These are phyloP conservation scores for Candida argentea DNA, from an alignment of 805 yeast species.

Conservation along the genomic window DNA sequence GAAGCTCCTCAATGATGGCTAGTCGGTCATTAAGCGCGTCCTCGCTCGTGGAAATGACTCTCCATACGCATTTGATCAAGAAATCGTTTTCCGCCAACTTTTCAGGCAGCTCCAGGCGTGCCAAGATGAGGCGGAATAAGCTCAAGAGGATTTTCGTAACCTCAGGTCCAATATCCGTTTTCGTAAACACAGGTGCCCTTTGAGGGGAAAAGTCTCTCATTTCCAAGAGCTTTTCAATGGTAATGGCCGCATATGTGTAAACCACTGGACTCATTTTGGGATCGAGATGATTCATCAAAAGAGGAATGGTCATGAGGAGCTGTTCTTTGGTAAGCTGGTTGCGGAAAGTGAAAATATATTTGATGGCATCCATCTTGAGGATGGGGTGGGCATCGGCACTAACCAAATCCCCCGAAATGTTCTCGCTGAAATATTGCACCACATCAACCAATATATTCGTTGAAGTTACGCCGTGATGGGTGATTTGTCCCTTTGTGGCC, in stretches of 20 bases:
- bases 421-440: slow-evolving; percentile 69
- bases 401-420: slow-evolving; percentile 78
- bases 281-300: slow-evolving; percentile 57
- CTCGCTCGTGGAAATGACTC: slow-evolving; percentile 66
- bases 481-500: slow-evolving; percentile 86
- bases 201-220: slow-evolving; percentile 50
- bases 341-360: slow-evolving; percentile 80
- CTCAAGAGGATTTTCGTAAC: slow-evolving; percentile 52
- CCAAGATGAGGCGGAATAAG: slow-evolving; percentile 55
- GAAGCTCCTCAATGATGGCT: slow-evolving; percentile 51
- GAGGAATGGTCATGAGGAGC: slow-evolving; percentile 67
- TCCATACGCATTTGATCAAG: slow-evolving; percentile 79
- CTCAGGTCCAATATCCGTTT: slow-evolving; percentile 56
- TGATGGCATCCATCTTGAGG: slow-evolving; percentile 84
- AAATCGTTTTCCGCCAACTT: slow-evolving; percentile 93
- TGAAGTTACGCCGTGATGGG: slow-evolving; percentile 77
- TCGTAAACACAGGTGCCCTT: slow-evolving; percentile 53
- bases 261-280: slow-evolving; percentile 60
- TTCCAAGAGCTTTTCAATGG: slow-evolving; percentile 80
- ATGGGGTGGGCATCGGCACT: slow-evolving; percentile 53
- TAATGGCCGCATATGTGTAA: slow-evolving; percentile 87
- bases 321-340: slow-evolving; percentile 88
- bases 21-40: slow-evolving; percentile 36
- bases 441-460: slow-evolving; percentile 81
- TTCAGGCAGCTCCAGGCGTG: slow-evolving; percentile 56